These are phyloP conservation scores for Quercus berberidifolia DNA, from an alignment of 306 rosid species.

Conservation along the genomic window DNA sequence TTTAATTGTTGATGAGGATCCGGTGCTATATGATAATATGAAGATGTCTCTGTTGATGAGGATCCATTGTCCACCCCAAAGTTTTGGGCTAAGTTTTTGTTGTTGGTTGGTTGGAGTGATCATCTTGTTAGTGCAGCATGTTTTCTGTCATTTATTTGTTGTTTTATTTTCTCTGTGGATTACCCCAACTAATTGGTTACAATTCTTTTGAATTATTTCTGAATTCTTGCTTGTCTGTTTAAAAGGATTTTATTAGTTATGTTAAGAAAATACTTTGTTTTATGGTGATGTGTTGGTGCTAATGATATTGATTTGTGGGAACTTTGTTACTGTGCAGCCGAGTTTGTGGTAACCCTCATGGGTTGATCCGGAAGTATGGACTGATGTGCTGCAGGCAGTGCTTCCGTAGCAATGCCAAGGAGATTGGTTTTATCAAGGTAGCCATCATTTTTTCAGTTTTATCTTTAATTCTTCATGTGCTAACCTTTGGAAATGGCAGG, in stretches of 20 bases:
- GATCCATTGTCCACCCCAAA: no score
- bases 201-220: neutral
- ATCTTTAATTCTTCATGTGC: neutral
- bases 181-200: neutral
- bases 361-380: constrained; percentile 50
- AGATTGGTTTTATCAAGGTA: constrained; percentile 58
- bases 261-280: neutral
- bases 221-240: no score
- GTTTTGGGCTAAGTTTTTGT: no score
- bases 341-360: constrained; percentile 60
- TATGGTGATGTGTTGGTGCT: neutral
- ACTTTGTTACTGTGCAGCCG: constrained; percentile 31
- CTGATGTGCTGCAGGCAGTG: constrained; percentile 66
- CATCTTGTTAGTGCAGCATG: neutral
- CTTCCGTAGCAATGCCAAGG: constrained; percentile 64
- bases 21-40: no score
- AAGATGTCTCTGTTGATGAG: no score
- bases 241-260: neutral
- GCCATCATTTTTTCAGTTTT: neutral
- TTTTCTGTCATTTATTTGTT: neutral
- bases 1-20: no score
- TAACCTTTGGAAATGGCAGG: neutral
- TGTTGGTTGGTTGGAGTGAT: no score
- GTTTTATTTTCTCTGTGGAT: neutral
- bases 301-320: neutral